phyloP scores from a whole-genome alignment of 768 basidiomycete genomes.

The Suillus plorans region DNA sequence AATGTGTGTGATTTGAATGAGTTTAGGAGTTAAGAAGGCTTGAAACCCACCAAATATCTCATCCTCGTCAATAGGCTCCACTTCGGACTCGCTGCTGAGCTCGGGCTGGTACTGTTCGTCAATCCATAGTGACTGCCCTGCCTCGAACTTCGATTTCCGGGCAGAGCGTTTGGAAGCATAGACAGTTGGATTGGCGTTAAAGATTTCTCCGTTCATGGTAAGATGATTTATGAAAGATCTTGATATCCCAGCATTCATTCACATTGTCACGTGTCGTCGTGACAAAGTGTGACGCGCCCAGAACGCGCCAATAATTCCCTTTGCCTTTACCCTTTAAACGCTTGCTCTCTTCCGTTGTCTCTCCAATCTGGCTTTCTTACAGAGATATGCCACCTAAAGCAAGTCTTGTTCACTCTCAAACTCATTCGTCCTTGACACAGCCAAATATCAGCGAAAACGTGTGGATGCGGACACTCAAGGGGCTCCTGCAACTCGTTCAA shows the following conservation, averaged over 20 bases:
- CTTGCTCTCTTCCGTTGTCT: background rate
- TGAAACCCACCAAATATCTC: constrained; percentile 80
- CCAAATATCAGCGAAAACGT: constrained; percentile 55
- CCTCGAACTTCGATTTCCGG: constrained; percentile 40
- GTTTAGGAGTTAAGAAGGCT: background rate
- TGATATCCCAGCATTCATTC: background rate
- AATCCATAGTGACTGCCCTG: constrained; percentile 61
- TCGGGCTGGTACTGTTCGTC: constrained; percentile 44
- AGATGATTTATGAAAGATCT: constrained; percentile 12
- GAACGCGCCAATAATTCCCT: constrained; percentile 23
- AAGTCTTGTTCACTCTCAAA: constrained; percentile 1
- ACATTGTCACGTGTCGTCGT: constrained; percentile 30
- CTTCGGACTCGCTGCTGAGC: constrained; percentile 36
- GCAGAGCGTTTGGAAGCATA: constrained; percentile 53
- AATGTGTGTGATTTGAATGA: constrained; percentile 7
- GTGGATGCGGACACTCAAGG: constrained; percentile 38
- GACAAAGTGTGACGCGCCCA: constrained; percentile 15
- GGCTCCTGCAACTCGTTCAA: constrained; percentile 39
- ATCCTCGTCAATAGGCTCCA: constrained; percentile 80
- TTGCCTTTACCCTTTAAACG: constrained; percentile 8
- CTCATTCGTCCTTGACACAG: constrained; percentile 25
- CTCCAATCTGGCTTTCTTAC: background rate
- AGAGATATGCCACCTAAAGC: constrained; percentile 40
- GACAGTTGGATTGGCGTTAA: constrained; percentile 90
- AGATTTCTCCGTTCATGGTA: constrained; percentile 57